Conservation (phyloP, 441 rosid genomes). For the Pelargonium australe region DNA sequence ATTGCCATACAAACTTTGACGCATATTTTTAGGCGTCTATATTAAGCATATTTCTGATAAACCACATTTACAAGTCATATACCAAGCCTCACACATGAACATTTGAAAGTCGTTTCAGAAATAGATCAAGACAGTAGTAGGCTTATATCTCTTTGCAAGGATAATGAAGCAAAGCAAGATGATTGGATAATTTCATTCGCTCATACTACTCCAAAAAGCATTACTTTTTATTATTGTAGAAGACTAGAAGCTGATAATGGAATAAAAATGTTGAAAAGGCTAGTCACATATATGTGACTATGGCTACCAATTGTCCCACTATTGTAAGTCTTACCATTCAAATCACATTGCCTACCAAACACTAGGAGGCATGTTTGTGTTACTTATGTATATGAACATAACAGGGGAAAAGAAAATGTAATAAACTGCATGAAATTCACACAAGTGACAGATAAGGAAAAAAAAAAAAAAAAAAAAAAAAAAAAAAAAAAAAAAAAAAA, state of each 20-base stretch:
- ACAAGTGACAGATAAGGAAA: not conserved
- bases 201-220: not conserved
- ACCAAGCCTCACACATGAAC: not conserved
- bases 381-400: not conserved
- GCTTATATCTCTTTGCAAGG: not conserved
- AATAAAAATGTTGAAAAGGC: not conserved
- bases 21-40: not conserved
- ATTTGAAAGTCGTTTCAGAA: not conserved
- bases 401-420: not conserved
- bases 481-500: not conserved
- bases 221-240: not conserved
- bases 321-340: not conserved
- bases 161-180: not conserved
- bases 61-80: not conserved
- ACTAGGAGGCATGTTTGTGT: not conserved
- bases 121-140: not conserved
- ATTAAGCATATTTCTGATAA: not conserved
- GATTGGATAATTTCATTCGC: not conserved
- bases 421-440: not conserved
- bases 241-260: not conserved
- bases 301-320: not conserved
- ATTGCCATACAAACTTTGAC: not conserved
- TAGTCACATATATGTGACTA: not conserved
- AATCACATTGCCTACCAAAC: not conserved
- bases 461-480: not conserved